phyloP scores from a whole-genome alignment of 768 basidiomycete genomes.

The Mycena rebaudengoi region DNA sequence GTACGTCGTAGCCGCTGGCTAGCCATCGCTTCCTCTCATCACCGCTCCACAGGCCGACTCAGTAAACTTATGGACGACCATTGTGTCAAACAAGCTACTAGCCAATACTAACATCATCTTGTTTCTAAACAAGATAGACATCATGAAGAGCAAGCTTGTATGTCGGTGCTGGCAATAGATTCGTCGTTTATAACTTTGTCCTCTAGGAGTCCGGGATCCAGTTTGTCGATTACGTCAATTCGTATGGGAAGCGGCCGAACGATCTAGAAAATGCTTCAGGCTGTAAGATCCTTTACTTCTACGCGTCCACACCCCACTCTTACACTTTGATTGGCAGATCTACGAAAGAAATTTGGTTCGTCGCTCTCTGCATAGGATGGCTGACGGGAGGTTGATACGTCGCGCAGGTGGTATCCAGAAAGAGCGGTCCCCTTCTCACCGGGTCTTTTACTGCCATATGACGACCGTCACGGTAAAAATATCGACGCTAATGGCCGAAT shows the following conservation, averaged over 20 bases:
- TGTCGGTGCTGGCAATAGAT: background rate
- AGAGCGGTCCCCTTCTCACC: conserved; percentile 50
- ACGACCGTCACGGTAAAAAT: conserved; percentile 67
- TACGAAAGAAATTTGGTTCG: conserved; percentile 56
- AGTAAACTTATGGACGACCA: conserved; percentile 75
- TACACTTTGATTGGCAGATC: conserved; percentile 36
- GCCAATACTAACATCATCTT: conserved; percentile 77
- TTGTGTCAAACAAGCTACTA: conserved; percentile 77
- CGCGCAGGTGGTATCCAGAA: conserved; percentile 49
- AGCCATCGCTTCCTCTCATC: background rate
- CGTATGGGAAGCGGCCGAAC: conserved; percentile 73
- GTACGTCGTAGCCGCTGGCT: conserved; percentile 43
- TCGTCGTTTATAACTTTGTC: background rate
- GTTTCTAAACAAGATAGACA: conserved; percentile 87
- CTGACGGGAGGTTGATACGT: background rate
- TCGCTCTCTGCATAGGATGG: conserved; percentile 6
- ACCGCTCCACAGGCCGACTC: conserved; percentile 68
- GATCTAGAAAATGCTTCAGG: conserved; percentile 72
- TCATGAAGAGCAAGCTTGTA: conserved; percentile 69
- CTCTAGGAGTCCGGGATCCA: conserved; percentile 59
- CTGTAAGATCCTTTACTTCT: conserved; percentile 54
- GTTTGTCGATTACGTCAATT: conserved; percentile 73
- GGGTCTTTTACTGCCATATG: conserved; percentile 72
- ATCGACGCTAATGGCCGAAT: background rate
- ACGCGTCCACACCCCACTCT: conserved; percentile 1